Percentiles rank a stretch among this genome's conserved stretches.
These are phyloP conservation scores for Debaryomyces sp. DNA, from an alignment of 1,139 yeast genomes.

Conservation along the genomic window DNA sequence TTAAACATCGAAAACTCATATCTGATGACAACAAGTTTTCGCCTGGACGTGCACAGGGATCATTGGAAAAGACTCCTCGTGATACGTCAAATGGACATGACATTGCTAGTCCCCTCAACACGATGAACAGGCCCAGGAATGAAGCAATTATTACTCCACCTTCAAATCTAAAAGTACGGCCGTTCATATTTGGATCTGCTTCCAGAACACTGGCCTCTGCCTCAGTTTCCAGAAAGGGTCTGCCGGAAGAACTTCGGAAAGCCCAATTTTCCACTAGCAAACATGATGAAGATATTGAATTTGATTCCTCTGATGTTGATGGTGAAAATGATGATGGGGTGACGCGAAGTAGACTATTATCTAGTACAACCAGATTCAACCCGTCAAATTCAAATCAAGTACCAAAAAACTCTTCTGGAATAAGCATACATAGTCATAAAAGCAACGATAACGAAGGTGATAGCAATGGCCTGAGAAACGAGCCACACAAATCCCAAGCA, in stretches of 20 bases:
- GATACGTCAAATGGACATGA: neutral
- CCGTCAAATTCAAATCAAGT: neutral
- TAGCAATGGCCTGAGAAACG: neutral
- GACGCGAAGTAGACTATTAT: neutral
- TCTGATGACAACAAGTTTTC: conserved; percentile 26
- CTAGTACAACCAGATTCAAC: neutral
- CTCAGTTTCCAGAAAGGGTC: conserved; percentile 1
- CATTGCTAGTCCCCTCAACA: neutral
- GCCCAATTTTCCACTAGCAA: neutral
- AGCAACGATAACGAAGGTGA: neutral
- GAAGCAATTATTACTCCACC: conserved; percentile 15
- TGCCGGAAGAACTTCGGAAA: neutral
- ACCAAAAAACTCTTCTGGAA: neutral
- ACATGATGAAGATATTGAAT: conserved; percentile 17
- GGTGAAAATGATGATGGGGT: neutral
- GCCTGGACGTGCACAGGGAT: conserved; percentile 14
- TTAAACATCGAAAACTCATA: conserved; percentile 21
- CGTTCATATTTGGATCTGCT: conserved; percentile 8
- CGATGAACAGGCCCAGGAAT: neutral
- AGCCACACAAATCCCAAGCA: neutral
- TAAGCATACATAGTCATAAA: neutral
- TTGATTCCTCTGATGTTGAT: conserved; percentile 22
- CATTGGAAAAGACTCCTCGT: neutral
- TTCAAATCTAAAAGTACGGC: conserved; percentile 15
- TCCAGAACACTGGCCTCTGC: conserved; percentile 4